These are phyloP conservation scores for Pestalotiopsis sp. DNA, from an alignment of 2,329 filamentous ascomycete genomes.

Conservation along the genomic window DNA sequence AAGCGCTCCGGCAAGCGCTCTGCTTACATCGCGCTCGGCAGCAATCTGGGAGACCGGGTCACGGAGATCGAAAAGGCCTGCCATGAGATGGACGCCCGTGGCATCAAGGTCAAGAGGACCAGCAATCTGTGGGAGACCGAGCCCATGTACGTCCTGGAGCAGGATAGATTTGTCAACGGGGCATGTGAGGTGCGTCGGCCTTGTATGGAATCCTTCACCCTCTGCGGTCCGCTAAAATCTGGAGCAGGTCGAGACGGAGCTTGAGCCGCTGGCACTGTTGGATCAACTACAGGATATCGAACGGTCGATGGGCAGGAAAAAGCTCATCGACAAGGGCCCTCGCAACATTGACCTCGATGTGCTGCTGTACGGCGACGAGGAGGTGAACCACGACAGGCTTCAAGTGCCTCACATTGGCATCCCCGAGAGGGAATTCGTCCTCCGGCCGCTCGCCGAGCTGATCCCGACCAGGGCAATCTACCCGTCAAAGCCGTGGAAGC, in stretches of 20 bases:
- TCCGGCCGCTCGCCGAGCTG: slow-evolving; percentile 81
- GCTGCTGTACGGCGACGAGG: slow-evolving; percentile 74
- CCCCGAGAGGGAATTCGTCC: slow-evolving; percentile 89
- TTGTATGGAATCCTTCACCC: not conserved
- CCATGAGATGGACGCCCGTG: slow-evolving; percentile 71
- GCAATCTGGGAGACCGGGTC: slow-evolving; percentile 87
- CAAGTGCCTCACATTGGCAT: slow-evolving; percentile 84
- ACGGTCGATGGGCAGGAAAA: slow-evolving; percentile 74
- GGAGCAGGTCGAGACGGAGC: slow-evolving; percentile 74
- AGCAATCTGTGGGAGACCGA: slow-evolving; percentile 93
- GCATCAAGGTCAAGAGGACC: slow-evolving; percentile 76
- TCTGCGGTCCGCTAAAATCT: slow-evolving; percentile 9
- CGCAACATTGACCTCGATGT: slow-evolving; percentile 95
- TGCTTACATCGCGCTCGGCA: slow-evolving; percentile 87
- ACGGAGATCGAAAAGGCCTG: slow-evolving; percentile 85
- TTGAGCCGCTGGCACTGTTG: slow-evolving; percentile 76
- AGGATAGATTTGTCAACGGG: slow-evolving; percentile 87
- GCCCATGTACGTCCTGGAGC: slow-evolving; percentile 94
- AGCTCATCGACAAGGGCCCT: slow-evolving; percentile 89
- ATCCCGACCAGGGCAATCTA: slow-evolving; percentile 58
- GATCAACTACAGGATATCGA: slow-evolving; percentile 86
- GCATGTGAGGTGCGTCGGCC: slow-evolving; percentile 76
- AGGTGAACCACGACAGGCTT: slow-evolving; percentile 71
- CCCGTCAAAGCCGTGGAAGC: slow-evolving; percentile 58
- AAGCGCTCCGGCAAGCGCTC: slow-evolving; percentile 35